Percentiles rank a stretch among this genome's conserved stretches.
Evolutionary conservation across 1,284 basidiomycete genomes (phyloP).

Genomic region (Pholiota adiposa): DNA sequence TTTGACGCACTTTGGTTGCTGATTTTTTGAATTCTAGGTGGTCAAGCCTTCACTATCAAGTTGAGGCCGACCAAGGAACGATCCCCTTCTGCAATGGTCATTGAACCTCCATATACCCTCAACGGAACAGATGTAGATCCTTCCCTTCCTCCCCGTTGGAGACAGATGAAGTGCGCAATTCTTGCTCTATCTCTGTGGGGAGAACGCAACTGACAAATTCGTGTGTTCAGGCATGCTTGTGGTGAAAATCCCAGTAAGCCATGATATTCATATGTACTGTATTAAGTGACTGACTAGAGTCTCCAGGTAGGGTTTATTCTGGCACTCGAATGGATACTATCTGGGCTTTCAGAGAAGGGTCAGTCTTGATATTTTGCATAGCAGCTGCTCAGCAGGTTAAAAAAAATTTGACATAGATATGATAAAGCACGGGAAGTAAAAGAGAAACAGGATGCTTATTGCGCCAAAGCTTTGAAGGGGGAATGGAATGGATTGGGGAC

Average conservation of each 20-base stretch:
- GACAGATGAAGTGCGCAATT: conserved; percentile 60
- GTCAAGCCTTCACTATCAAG: conserved; percentile 73
- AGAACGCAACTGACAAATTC: conserved; percentile 1
- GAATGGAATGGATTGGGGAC: conserved; percentile 63
- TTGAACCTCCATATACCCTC: conserved; percentile 59
- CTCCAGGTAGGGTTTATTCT: conserved; percentile 41
- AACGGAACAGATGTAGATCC: conserved; percentile 45
- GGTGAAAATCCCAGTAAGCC: conserved; percentile 50
- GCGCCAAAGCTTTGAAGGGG: conserved; percentile 57
- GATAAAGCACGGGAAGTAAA: conserved; percentile 77
- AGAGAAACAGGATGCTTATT: conserved; percentile 76
- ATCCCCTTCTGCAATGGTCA: conserved; percentile 57
- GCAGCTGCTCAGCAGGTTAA: neutral
- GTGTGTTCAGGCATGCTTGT: conserved; percentile 43
- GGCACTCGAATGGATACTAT: conserved; percentile 61
- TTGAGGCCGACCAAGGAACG: conserved; percentile 56
- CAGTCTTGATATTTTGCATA: conserved; percentile 2
- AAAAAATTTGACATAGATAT: conserved; percentile 46
- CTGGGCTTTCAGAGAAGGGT: conserved; percentile 62
- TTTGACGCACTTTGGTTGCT: neutral
- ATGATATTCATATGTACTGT: neutral
- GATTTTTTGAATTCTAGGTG: conserved; percentile 38
- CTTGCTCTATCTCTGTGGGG: neutral
- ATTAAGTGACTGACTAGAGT: neutral
- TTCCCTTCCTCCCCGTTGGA: conserved; percentile 51